Evolutionary conservation across 2,329 filamentous ascomycete genomes (phyloP), one percentile per base, ranked within the genome.

Genomic region (Fusarium sp.): DNA sequence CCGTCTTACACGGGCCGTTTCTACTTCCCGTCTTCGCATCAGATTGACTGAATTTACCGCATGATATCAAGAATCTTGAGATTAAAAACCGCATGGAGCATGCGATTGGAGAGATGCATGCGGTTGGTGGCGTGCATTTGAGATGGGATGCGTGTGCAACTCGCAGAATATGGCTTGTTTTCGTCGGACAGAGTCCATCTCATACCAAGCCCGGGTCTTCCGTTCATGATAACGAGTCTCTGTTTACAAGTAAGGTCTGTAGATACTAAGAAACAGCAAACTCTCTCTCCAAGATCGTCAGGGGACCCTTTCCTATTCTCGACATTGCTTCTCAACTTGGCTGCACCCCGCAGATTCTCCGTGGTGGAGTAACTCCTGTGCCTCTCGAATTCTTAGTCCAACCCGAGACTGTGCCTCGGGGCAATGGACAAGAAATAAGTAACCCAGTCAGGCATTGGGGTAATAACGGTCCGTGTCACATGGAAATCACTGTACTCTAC

Each of bases 321-420:
- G 54, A 61, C 50, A 35, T 47, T 70, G 35, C 20, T 71, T 35
- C 24, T 41, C 44, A 42, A 66, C 60, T 65, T 65, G 51, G 61
- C 71, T 71, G 62, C 71, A 73, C 73, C 75, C 75, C 73, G 65
- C 75, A 76, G 75, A 59, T 48, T 68, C 44, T 65, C 66, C 61
- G 56, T 57, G 66, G 66, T 73, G 65, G 70, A 73, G 68, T 28
- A 61, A 62, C 44, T 53, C 51, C 59, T 57, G 44, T 61, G 66
- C 58, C 66, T 44, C 55, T 67, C 45, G 33, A 56, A 31, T 51
- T 48, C 44, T 35, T 58, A 16, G 50, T 54, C 33, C 38, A 56
- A 56, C 54, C 60, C 45, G 57, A 51, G 39, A 60, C 42, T 36
- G 44, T 60, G 36, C 48, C 44, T 72, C 57, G 65, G 59, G 54